Evolutionary conservation across 345 rosid genomes (phyloP), one percentile per base, ranked within the genome.

Genomic region (Aethionema arabicum): DNA sequence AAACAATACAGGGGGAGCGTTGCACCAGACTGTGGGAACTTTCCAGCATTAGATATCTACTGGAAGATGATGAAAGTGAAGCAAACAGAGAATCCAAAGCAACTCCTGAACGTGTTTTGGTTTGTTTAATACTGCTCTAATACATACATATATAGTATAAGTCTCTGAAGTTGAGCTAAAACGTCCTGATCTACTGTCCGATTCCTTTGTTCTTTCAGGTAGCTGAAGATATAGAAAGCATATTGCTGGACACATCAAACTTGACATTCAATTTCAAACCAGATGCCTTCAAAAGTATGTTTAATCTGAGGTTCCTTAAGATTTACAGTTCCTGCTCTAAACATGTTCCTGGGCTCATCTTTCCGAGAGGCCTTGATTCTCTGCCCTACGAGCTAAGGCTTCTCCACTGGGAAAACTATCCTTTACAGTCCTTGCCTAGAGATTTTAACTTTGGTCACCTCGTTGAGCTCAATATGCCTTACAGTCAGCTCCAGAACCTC

Each of bases 351-450:
- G 9, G 32, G 10, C 7, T 42, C 9, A 7, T 37, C 9, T 4
- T 41, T 10, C 10, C 0, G 4, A 3, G 3, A 7, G 67, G 15
- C n/a, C 35, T 65, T 0, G 13, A 12, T 2, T 48, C 5, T 42
- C 29, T 67, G 3, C 57, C 57, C 11, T 12, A 3, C 6, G 39
- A 62, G 39, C 15, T 75, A 33, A 1, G 70, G 10, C 38, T 54
- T 32, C 32, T 71, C 5, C 52, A 51, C 0, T 75, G 73, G 67
- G 9, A 9, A 9, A 33, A 37, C 21, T 72, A 16, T 42, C 33
- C 60, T 32, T 32, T 48, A 7, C 27, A 5, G 52, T 10, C 62
- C 4, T 47, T 75, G 37, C 69, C 73, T 6, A 27, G 65, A 13
- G 35, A 41, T 2, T 61, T 62, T 32, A 7, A 15, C 55, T 32